These are phyloP conservation scores for Picea glauca DNA, from an alignment of 75 land plant species.

Conservation along the genomic window DNA sequence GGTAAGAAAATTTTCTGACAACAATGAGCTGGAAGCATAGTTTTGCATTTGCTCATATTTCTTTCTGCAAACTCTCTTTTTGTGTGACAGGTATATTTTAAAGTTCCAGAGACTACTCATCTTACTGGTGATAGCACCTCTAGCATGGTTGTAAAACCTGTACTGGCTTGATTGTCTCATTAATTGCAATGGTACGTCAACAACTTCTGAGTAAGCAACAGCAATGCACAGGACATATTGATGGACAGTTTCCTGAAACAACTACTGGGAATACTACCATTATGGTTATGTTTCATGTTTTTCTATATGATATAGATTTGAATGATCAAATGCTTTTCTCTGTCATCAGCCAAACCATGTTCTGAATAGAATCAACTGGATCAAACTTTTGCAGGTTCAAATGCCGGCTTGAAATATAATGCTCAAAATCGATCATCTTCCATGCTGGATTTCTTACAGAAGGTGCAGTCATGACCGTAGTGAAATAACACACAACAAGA, in stretches of 20 bases:
- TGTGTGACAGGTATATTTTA: slow-evolving; percentile 8
- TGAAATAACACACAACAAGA: background rate
- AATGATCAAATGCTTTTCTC: background rate
- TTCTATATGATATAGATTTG: background rate
- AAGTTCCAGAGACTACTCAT: slow-evolving; percentile 3
- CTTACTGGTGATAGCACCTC: background rate
- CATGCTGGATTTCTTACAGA: background rate
- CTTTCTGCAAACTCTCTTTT: background rate
- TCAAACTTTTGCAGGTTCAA: background rate
- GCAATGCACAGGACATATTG: background rate
- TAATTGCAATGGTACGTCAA: background rate
- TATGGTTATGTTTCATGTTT: background rate
- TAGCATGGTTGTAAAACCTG: background rate
- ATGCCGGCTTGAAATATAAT: background rate
- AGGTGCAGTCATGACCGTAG: background rate
- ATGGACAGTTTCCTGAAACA: background rate
- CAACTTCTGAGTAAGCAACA: background rate
- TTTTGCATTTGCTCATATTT: background rate
- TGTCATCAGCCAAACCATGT: background rate
- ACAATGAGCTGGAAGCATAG: background rate
- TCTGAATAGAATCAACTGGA: background rate
- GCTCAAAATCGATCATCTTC: background rate
- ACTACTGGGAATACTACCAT: background rate
- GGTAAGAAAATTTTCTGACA: slow-evolving; percentile 35
- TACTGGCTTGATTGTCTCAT: background rate